These are phyloP conservation scores for Cudoniella acicularis DNA, from an alignment of 495 filamentous ascomycete genomes.

Conservation along the genomic window DNA sequence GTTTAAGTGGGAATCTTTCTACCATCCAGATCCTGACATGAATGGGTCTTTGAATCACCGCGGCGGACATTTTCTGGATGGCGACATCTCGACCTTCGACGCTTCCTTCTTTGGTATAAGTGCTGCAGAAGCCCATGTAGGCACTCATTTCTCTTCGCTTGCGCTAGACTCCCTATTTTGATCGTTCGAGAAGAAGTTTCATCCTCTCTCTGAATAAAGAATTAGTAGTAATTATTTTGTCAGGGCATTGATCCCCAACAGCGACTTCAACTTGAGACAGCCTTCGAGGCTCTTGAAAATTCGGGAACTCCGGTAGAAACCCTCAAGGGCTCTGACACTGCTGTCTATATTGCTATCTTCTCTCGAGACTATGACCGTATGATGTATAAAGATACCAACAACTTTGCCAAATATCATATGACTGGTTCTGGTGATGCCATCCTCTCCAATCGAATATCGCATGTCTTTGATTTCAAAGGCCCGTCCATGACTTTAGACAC, in stretches of 20 bases:
- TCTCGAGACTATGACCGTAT: conserved; percentile 33
- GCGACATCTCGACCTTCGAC: conserved; percentile 45
- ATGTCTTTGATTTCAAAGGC: conserved; percentile 50
- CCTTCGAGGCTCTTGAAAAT: conserved; percentile 55
- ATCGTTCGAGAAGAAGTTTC: no score
- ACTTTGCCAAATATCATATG: conserved; percentile 26
- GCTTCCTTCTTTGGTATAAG: conserved; percentile 57
- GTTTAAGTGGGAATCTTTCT: conserved; percentile 48
- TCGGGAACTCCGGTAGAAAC: conserved; percentile 38
- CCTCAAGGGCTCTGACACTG: conserved; percentile 24
- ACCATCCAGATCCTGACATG: conserved; percentile 39
- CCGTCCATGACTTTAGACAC: conserved; percentile 59
- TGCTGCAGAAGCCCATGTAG: no score
- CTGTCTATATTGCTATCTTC: conserved; percentile 31
- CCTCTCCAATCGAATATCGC: conserved; percentile 57
- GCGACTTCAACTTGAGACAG: conserved; percentile 49
- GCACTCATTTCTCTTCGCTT: no score
- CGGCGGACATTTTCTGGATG: conserved; percentile 43
- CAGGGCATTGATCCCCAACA: conserved; percentile 56
- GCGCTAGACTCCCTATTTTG: no score
- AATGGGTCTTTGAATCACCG: background rate
- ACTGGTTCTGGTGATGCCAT: conserved; percentile 46
- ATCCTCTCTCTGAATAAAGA: no score
- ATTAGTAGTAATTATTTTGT: no score
- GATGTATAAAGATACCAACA: conserved; percentile 32